Conservation (phyloP, 176 grass and related monocot species). For the Hordeum marinum region DNA sequence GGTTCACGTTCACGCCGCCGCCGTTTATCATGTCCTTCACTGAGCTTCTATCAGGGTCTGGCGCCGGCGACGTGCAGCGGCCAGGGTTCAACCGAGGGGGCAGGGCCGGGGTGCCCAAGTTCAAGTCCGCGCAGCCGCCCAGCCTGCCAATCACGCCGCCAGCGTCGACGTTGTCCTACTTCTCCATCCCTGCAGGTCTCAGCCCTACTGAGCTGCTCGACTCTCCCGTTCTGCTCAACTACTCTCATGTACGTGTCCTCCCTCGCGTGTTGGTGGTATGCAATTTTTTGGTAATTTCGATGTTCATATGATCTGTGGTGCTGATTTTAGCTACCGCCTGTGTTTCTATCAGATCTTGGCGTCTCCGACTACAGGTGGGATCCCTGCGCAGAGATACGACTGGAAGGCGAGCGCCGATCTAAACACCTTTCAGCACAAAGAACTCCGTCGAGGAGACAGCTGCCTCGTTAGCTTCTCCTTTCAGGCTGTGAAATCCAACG, state of each 20-base stretch:
- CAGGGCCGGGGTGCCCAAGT: conserved; percentile 61
- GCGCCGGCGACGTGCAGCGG: conserved; percentile 1
- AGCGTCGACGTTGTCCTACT: conserved; percentile 74
- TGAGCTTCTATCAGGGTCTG: conserved; percentile 51
- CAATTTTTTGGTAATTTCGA: too few species aligned
- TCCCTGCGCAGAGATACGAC: conserved; percentile 51
- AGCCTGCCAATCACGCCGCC: conserved; percentile 72
- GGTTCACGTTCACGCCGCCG: conserved; percentile 58
- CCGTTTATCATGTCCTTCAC: conserved; percentile 72
- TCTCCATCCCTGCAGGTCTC: conserved; percentile 72
- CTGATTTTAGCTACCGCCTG: conserved; percentile 6
- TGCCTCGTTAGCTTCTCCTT: conserved; percentile 55
- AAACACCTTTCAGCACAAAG: conserved; percentile 26
- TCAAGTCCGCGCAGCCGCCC: conserved; percentile 88
- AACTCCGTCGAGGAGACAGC: not conserved
- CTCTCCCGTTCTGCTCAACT: conserved; percentile 77
- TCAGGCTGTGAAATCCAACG: conserved; percentile 21
- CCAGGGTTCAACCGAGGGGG: conserved; percentile 11
- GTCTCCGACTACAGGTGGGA: conserved; percentile 79
- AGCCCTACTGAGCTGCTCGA: conserved; percentile 88
- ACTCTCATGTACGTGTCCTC: conserved; percentile 34
- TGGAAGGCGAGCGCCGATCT: conserved; percentile 39
- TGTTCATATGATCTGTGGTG: not conserved
- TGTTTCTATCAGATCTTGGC: conserved; percentile 37
- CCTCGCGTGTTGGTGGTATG: too few species aligned